A percentile compares a stretch with the other conserved stretches of the same genome.
These are phyloP conservation scores for Coemansia sp. DNA, from an alignment of 192 early-diverging fungal genomes.

Conservation along the genomic window DNA sequence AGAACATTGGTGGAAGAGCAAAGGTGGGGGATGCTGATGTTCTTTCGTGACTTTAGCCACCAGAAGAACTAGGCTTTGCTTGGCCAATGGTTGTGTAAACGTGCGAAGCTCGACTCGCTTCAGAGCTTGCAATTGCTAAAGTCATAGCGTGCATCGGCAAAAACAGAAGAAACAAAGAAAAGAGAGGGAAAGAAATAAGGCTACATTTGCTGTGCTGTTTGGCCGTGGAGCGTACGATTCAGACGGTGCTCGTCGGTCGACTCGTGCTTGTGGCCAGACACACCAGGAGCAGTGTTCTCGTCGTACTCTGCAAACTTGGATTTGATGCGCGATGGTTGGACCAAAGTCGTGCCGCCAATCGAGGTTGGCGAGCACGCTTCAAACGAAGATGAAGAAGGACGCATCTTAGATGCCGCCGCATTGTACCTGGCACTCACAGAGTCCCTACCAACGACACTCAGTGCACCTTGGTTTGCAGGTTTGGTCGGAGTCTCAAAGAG, in stretches of 20 bases:
- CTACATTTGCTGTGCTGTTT: slow-evolving; percentile 1
- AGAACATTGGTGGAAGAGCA: neutral
- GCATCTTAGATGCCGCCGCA: neutral
- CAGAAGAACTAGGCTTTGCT: neutral
- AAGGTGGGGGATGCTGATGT: neutral
- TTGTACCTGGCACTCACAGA: slow-evolving; percentile 7
- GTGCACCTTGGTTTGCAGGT: neutral
- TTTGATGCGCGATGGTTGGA: slow-evolving; percentile 30
- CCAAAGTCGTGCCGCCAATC: slow-evolving; percentile 22
- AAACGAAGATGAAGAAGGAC: slow-evolving; percentile 2
- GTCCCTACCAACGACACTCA: neutral
- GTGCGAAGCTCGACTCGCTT: neutral
- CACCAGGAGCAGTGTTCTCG: slow-evolving; percentile 5
- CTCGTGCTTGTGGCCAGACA: neutral
- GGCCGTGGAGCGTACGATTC: neutral
- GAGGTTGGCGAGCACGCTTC: neutral
- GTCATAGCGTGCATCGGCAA: neutral
- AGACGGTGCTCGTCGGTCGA: neutral
- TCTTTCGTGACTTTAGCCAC: neutral
- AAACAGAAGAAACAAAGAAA: neutral
- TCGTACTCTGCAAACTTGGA: neutral
- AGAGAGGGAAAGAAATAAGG: neutral
- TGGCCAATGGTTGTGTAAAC: neutral
- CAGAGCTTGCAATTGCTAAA: neutral
- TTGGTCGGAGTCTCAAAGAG: slow-evolving; percentile 25